Percentiles rank a stretch among this genome's conserved stretches.
Evolutionary conservation across 345 rosid species (phyloP).

Genomic region (Jatropha curcas): DNA sequence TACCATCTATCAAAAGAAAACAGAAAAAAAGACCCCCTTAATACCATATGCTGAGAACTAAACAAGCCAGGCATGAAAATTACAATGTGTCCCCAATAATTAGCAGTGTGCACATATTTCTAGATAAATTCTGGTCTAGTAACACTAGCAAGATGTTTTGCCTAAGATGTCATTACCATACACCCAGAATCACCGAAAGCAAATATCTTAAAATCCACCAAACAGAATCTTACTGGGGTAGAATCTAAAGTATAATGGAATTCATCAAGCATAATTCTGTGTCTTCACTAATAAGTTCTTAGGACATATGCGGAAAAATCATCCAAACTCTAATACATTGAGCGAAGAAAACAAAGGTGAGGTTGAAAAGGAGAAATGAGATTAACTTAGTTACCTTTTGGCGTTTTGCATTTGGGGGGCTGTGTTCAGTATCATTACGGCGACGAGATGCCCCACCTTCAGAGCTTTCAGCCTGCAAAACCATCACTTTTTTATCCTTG

Average conservation of each 20-base stretch:
- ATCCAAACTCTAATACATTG: not conserved
- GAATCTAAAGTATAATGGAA: not conserved
- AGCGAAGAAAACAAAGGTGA: not conserved
- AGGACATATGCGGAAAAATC: not conserved
- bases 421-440: constrained; percentile 36
- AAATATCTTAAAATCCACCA: not conserved
- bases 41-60: not conserved
- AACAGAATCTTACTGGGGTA: not conserved
- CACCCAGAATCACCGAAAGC: not conserved
- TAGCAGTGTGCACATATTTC: not conserved
- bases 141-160: not conserved
- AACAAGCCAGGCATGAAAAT: not conserved
- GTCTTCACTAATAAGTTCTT: not conserved
- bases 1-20: not conserved
- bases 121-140: not conserved
- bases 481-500: constrained; percentile 7
- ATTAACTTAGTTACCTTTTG: constrained; percentile 45
- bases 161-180: not conserved
- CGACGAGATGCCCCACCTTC: constrained; percentile 32
- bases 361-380: not conserved
- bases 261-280: not conserved
- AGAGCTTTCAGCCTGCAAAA: constrained; percentile 49
- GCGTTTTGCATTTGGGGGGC: constrained; percentile 52
- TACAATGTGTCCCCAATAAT: not conserved
- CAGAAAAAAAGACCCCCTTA: not conserved